Evolutionary conservation across 2,329 filamentous ascomycete genomes (phyloP).

Genomic region (Xylariales sp.): DNA sequence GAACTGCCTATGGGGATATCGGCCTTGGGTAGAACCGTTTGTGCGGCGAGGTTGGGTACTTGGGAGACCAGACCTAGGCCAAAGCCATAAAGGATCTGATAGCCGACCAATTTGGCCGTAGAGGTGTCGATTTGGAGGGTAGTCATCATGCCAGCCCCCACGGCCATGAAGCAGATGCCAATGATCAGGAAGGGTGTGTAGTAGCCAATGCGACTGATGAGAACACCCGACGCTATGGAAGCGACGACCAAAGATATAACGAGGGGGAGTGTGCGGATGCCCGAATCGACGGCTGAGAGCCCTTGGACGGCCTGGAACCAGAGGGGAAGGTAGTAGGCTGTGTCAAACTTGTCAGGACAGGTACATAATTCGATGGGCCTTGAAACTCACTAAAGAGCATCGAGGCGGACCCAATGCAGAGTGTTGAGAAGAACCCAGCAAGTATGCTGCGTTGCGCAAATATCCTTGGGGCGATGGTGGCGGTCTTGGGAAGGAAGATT

Average conservation of each 20-base stretch:
- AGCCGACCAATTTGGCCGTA: conserved; percentile 30
- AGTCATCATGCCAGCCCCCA: conserved; percentile 39
- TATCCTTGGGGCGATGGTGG: conserved; percentile 36
- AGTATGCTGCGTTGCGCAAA: conserved; percentile 34
- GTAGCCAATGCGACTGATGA: conserved; percentile 34
- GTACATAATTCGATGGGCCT: background rate
- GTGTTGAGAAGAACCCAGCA: conserved; percentile 28
- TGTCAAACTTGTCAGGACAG: background rate
- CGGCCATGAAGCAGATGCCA: conserved; percentile 28
- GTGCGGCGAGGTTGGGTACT: conserved; percentile 36
- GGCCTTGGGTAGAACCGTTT: conserved; percentile 30
- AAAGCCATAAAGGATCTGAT: conserved; percentile 39
- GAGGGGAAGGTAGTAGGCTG: conserved; percentile 41
- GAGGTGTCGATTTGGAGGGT: conserved; percentile 31
- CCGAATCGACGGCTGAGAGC: conserved; percentile 33
- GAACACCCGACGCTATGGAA: conserved; percentile 32
- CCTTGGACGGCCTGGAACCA: conserved; percentile 45
- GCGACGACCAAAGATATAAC: conserved; percentile 35
- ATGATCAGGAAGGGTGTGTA: conserved; percentile 39
- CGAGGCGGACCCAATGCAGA: conserved; percentile 30
- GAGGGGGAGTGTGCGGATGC: conserved; percentile 37
- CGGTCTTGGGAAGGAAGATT: conserved; percentile 26
- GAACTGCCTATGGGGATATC: conserved; percentile 35
- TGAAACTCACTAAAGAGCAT: conserved; percentile 26
- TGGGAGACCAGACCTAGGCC: conserved; percentile 38